Conservation (phyloP, 768 basidiomycete genomes). For the Phylloporus sp. region DNA sequence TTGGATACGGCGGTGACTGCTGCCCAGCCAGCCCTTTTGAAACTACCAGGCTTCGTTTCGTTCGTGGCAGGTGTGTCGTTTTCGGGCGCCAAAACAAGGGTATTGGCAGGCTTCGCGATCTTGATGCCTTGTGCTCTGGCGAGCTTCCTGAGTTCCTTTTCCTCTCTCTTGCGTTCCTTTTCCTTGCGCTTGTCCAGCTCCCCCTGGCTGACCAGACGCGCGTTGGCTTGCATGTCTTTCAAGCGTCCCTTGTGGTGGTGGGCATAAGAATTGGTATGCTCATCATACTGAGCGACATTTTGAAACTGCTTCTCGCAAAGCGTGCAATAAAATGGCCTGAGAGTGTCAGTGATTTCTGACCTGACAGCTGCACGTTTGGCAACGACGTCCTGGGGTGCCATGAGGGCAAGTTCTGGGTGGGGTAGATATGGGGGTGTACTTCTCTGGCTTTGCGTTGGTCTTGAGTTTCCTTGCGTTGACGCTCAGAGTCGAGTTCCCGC, state of each 20-base stretch:
- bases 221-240: constrained; percentile 75
- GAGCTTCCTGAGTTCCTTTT: constrained; percentile 78
- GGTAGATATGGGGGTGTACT: constrained; percentile 34
- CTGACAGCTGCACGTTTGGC: constrained; percentile 63
- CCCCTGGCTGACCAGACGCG: constrained; percentile 58
- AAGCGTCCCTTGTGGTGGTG: constrained; percentile 82
- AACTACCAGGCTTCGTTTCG: constrained; percentile 22
- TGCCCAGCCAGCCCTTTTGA: constrained; percentile 51
- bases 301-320: constrained; percentile 87
- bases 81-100: constrained; percentile 15
- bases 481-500: constrained; percentile 74
- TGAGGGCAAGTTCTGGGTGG: constrained; percentile 7
- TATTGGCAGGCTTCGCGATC: constrained; percentile 38
- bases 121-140: constrained; percentile 79
- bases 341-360: constrained; percentile 60
- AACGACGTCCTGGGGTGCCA: constrained; percentile 46
- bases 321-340: constrained; percentile 73
- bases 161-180: constrained; percentile 81
- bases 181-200: constrained; percentile 74
- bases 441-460: constrained; percentile 71
- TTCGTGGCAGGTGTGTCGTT: constrained; percentile 11
- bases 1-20: constrained; percentile 23
- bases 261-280: constrained; percentile 85
- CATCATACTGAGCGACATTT: constrained; percentile 82
- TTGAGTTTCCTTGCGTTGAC: constrained; percentile 73